Conservation (phyloP, 306 rosid species). For the Ammopiptanthus mongolicus region DNA sequence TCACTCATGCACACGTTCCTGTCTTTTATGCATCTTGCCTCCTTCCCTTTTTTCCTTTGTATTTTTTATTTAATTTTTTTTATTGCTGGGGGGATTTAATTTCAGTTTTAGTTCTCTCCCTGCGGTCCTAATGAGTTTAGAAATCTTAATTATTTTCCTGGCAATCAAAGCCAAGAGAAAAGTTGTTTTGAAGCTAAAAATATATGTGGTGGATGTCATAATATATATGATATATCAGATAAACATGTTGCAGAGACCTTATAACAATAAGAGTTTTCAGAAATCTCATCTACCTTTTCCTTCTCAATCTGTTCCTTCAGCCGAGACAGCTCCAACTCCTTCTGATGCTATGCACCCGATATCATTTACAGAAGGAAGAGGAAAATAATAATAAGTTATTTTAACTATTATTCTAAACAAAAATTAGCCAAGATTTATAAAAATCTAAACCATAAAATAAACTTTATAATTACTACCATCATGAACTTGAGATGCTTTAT, state of each 20-base stretch:
- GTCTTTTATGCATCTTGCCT: not conserved
- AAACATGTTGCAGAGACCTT: not conserved
- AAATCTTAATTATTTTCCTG: not conserved
- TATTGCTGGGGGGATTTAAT: not conserved
- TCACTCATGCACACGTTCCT: not conserved
- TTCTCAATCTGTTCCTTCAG: slow-evolving; percentile 77
- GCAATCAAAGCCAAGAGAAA: slow-evolving; percentile 1
- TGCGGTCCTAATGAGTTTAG: not conserved
- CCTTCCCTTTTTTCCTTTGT: not conserved
- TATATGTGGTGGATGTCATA: not conserved
- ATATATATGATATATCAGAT: no score
- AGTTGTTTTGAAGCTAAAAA: not conserved
- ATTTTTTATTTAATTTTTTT: not conserved
- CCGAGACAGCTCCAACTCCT: slow-evolving; percentile 73
- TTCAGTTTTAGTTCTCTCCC: not conserved
- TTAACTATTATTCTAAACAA: slow-evolving; percentile 5
- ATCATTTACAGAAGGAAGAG: slow-evolving; percentile 15
- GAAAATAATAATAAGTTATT: slow-evolving; percentile 19
- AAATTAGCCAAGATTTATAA: not conserved
- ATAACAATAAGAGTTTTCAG: not conserved
- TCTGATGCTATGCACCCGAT: slow-evolving; percentile 56
- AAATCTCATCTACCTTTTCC: slow-evolving; percentile 62
- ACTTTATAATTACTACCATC: slow-evolving; percentile 59
- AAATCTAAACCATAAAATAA: slow-evolving; percentile 15
- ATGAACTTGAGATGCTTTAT: slow-evolving; percentile 62